Percentiles rank a stretch among this genome's conserved stretches.
These are phyloP conservation scores for Podospora bellae-mahoneyi DNA, from an alignment of 495 filamentous ascomycete species.

Conservation along the genomic window DNA sequence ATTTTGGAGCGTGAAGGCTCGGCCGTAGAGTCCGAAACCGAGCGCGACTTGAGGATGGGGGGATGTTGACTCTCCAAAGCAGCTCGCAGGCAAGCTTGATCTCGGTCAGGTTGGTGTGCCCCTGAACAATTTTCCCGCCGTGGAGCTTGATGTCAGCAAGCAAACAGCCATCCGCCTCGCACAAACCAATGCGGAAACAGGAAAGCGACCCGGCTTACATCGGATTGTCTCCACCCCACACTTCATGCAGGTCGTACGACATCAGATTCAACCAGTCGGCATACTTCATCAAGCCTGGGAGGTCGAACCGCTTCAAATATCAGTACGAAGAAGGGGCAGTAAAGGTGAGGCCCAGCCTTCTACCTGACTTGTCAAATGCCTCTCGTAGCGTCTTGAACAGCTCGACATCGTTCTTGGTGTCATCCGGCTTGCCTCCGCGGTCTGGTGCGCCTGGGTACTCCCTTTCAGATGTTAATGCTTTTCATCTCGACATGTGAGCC, in stretches of 20 bases:
- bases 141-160: no score
- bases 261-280: conserved; percentile 58
- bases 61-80: conserved; percentile 49
- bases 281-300: conserved; percentile 33
- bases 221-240: conserved; percentile 27
- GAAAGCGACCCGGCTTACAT: not conserved
- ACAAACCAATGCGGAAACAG: no score
- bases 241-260: conserved; percentile 49
- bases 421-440: conserved; percentile 35
- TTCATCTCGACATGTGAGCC: no score
- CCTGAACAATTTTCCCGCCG: conserved; percentile 32
- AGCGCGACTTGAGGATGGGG: conserved; percentile 41
- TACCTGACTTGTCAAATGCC: conserved; percentile 3
- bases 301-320: conserved; percentile 55
- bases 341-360: conserved; percentile 32
- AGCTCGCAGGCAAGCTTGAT: conserved; percentile 47
- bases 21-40: conserved; percentile 53
- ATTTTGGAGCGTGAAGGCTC: conserved; percentile 30
- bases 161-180: no score
- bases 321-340: conserved; percentile 50
- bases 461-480: no score
- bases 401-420: conserved; percentile 38
- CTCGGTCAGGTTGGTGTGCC: conserved; percentile 56
- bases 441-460: conserved; percentile 47
- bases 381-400: conserved; percentile 10